Base-by-base conservation (phyloP, 805 yeast genomes). In the Metschnikowia shivogae region DNA sequence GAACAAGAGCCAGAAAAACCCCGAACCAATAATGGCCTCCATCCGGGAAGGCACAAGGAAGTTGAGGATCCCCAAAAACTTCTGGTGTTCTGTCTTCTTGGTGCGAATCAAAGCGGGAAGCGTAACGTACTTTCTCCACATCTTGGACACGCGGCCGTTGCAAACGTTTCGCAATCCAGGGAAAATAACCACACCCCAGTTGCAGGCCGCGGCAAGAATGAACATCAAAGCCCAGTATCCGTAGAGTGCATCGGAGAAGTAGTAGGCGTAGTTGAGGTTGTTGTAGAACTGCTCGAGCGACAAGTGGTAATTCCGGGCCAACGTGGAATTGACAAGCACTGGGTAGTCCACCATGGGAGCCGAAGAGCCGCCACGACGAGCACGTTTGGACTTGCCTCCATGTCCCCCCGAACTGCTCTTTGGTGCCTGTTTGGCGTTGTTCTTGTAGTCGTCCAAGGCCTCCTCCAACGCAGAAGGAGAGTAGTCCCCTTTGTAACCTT, bases 31-130 rank as follows among this genome's bases (percentile, higher is more conserved):
- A 50, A 48, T 36, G 45, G 64, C 46, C 61, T 65, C 61, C 47
- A 58, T 19, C 9, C 58, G 36, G 5, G 58, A 39, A 3, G 58
- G 58, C 14, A 51, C 64, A 22, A 71, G 55, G 54, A 67, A 56
- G 45, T 61, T 63, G 5, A 67, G 46, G 28, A 54, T 32, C 3
- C 62, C 45, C 9, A 52, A 37, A 22, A 58, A 55, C 13, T 56
- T 49, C 27, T 56, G 54, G 34, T 60, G 63, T 27, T 56, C 51
- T 19, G 70, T 62, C 44, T 63, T 68, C 14, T 56, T 48, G 37
- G 46, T 57, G 1, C 60, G 61, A 20, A 46, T 45, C 5, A 68
- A 55, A 0, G 80, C 73, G 11, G 80, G 78, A 8, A 70, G 51
- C 0, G 69, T 59, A 7, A 74, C 38, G 32, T 62, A 55, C 13